These are phyloP conservation scores for Aspergillus ostianus DNA, from an alignment of 495 filamentous ascomycete genomes.

Conservation along the genomic window DNA sequence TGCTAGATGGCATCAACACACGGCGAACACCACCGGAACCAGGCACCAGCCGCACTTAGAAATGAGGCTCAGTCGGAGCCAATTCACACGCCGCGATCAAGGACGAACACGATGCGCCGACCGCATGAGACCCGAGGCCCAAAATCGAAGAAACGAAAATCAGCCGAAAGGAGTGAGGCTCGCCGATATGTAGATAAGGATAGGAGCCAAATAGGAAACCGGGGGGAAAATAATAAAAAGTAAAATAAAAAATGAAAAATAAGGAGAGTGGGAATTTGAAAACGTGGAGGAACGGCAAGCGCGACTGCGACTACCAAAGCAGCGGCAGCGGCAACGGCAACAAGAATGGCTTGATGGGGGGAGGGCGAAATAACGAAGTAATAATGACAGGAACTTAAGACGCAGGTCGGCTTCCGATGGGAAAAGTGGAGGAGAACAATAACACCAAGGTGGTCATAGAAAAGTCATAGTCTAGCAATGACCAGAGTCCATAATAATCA, in stretches of 20 bases:
- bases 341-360: background rate
- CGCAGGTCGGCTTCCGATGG: background rate
- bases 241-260: background rate
- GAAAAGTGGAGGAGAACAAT: background rate
- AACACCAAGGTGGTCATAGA: background rate
- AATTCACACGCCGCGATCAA: constrained; percentile 20
- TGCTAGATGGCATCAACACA: constrained; percentile 17
- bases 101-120: constrained; percentile 11
- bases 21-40: constrained; percentile 14
- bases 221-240: background rate
- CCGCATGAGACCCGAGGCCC: constrained; percentile 2
- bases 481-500: background rate
- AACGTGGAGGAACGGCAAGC: background rate
- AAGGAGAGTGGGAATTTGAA: background rate
- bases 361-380: background rate
- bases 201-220: background rate
- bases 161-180: background rate
- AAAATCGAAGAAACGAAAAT: background rate
- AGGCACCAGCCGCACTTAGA: constrained; percentile 4
- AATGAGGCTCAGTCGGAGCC: constrained; percentile 29
- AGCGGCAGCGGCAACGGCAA: background rate
- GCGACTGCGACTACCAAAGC: background rate
- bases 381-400: background rate
- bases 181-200: background rate
- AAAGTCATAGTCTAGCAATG: constrained; percentile 4